Evolutionary conservation across 768 basidiomycete genomes (phyloP).

Genomic region (Naganishia friedmannii): DNA sequence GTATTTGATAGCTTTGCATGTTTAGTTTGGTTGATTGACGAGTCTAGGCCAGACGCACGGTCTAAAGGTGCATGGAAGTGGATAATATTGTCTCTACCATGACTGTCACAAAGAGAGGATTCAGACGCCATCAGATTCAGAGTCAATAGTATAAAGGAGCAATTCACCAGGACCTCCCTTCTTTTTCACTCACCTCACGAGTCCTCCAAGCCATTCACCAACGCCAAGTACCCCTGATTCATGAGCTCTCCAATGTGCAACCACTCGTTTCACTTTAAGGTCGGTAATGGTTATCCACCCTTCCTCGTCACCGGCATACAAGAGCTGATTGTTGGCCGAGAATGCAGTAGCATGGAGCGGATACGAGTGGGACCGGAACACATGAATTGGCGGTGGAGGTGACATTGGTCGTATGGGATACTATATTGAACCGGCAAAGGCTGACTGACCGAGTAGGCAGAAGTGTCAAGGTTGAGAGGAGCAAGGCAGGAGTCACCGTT

Average conservation of each 20-base stretch:
- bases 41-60: background rate
- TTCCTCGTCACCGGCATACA: conserved; percentile 81
- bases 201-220: conserved; percentile 64
- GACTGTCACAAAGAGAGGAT: conserved; percentile 35
- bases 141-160: background rate
- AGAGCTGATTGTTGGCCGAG: conserved; percentile 69
- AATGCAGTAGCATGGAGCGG: conserved; percentile 64
- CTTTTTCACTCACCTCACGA: conserved; percentile 71
- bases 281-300: conserved; percentile 77
- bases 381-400: conserved; percentile 60
- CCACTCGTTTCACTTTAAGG: conserved; percentile 69
- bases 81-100: conserved; percentile 49
- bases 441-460: too few relatives aligned
- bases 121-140: background rate
- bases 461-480: background rate
- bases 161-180: background rate
- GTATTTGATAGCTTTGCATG: conserved; percentile 56
- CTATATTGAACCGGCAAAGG: background rate
- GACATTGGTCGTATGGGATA: background rate
- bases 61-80: conserved; percentile 42
- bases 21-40: background rate
- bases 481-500: too few relatives aligned
- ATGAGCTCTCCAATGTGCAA: conserved; percentile 76
- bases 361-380: conserved; percentile 69
- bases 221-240: conserved; percentile 66